Conservation (phyloP, 345 rosid genomes). For the Noccaea caerulescens region DNA sequence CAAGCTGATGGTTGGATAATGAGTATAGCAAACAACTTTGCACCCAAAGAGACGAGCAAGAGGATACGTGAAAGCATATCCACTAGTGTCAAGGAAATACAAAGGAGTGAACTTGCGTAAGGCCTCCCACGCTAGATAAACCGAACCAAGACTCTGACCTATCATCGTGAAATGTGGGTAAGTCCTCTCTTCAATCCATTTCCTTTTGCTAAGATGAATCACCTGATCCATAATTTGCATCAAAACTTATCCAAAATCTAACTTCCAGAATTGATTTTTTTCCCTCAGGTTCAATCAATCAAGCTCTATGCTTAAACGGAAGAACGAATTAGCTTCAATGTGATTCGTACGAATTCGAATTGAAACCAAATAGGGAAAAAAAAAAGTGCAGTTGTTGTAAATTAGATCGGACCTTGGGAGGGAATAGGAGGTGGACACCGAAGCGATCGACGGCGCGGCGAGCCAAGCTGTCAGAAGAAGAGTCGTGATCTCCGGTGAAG, state of each 20-base stretch:
- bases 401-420: slow-evolving; percentile 63
- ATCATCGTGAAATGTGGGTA: slow-evolving; percentile 93
- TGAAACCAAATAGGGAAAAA: neutral
- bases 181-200: slow-evolving; percentile 82
- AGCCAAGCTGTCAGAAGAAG: slow-evolving; percentile 59
- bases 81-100: slow-evolving; percentile 78
- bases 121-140: slow-evolving; percentile 90
- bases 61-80: slow-evolving; percentile 94
- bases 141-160: slow-evolving; percentile 94
- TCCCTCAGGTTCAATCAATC: neutral
- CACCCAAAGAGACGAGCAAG: slow-evolving; percentile 92
- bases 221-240: slow-evolving; percentile 51
- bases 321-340: neutral
- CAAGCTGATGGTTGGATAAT: slow-evolving; percentile 90
- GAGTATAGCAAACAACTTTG: slow-evolving; percentile 90
- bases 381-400: slow-evolving; percentile 4
- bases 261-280: neutral
- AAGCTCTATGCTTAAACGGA: too few species aligned
- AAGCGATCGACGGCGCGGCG: slow-evolving; percentile 82
- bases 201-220: slow-evolving; percentile 72
- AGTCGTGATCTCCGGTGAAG: slow-evolving; percentile 81
- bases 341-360: neutral
- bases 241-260: neutral
- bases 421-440: slow-evolving; percentile 68
- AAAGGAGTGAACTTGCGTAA: slow-evolving; percentile 75